Evolutionary conservation across 257 asterid species (phyloP), one percentile per base, ranked within the genome.

Genomic region (Euphrasia confusa): DNA sequence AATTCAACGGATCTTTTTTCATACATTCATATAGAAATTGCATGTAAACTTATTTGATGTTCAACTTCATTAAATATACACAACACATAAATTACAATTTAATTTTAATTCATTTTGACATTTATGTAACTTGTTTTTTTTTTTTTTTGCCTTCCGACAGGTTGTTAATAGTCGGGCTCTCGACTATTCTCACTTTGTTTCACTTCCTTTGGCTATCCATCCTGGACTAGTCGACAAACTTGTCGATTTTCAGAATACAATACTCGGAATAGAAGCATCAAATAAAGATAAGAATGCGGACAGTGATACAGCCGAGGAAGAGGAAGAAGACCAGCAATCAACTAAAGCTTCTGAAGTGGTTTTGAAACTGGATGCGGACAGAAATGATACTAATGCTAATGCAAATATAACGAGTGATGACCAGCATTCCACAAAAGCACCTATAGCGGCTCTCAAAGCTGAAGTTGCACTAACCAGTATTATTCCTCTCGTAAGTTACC

Each of bases 181-280:
- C 17, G 97, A 89, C 72, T 92, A 86, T 76, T 86, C 99, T 69
- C 97, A 92, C 91, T 92, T 92, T 63, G 83, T 92, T 58, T 92
- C 99, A 30, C 97, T 92, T 79, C 99, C 99, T 56, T 73, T 92
- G 88, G 96, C 99, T 62, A 68, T 79, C 67, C 82, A 92, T 71
- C 85, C 91, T 61, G 88, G 78, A 71, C 80, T 92, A 75, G 91
- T 89, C 40, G 83, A 83, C 71, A 89, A 87, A 75, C 97, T 92
- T 54, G 42, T 80, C 71, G 63, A 68, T 68, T 92, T 92, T 75
- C 99, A 87, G 73, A 83, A 80, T 40, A 72, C 75, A 67, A 72
- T 92, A 73, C 88, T 89, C 64, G 93, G 84, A 73, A 56, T 40
- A 21, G 61, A 69, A 7, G 82, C 76, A 67, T 68, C 58, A 62